Base-by-base conservation (phyloP, 2,329 filamentous ascomycete genomes). In the Rhynchosporium graminicola region DNA sequence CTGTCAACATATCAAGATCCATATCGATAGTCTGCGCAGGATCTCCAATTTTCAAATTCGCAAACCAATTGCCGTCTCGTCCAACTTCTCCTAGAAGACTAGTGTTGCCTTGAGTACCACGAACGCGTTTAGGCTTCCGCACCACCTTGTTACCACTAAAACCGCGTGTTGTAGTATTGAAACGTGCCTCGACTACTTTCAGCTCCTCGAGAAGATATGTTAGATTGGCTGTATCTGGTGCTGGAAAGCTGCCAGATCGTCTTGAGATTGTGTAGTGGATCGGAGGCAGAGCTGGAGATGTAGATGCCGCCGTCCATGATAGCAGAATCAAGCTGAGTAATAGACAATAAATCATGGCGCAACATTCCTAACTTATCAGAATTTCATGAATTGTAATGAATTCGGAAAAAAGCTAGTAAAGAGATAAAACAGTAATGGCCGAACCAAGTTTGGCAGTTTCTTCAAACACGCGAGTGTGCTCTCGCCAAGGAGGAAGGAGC, bases 1-100 rank as follows among this genome's bases (percentile, higher is more conserved):
- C 52, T 6, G 67, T 68, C 48, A 70, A 42, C 66, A 70, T 67
- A 45, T 68, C 64, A 1, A 70, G 57, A 55, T 70, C 67, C 45
- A 68, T 64, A 57, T 68, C 61, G 1, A 70, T 51, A 4, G 63
- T 57, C 42, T 68, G 66, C 9, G 48, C 40, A 3, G 66, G 68
- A 2, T 69, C 65, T 26, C 68, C 68, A 4, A 69, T 61, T 15
- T 60, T 57, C 12, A 70, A 4, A 8, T 29, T 64, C 2, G 63
- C 61, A 31, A 64, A 68, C 68, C 68, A 70, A 33, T 67, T 65
- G 8, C 64, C 68, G 3, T 63, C 42, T 26, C 61, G 45, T 0
- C 68, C 67, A 1, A 68, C 65, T 40, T 70, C 68, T 13, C 66
- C 67, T 1, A 70, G 62, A 6, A 67, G 54, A 9, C 62, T 51